These are phyloP conservation scores for Ceratocystis diversiconidia DNA, from an alignment of 2,329 filamentous ascomycete species.

Conservation along the genomic window DNA sequence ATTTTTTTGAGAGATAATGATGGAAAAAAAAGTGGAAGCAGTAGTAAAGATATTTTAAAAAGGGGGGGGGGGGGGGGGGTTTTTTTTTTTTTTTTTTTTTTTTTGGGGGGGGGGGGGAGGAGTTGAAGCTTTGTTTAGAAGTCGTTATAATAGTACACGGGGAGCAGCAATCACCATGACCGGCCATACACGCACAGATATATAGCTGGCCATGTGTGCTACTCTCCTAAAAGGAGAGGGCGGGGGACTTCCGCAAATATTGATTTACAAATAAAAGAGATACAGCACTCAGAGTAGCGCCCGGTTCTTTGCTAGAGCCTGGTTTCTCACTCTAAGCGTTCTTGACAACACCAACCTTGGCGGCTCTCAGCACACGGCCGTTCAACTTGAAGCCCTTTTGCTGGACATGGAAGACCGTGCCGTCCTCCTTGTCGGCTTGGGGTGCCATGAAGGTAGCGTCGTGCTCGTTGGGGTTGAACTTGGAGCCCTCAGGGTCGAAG, in stretches of 20 bases:
- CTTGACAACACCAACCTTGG: slow-evolving; percentile 94
- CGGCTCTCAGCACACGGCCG: slow-evolving; percentile 73
- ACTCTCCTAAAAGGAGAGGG: not conserved
- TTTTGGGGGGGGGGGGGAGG: too few species aligned
- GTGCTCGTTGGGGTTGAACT: slow-evolving; percentile 92
- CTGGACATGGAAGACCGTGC: slow-evolving; percentile 80
- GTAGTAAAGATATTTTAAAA: too few species aligned
- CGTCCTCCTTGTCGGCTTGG: slow-evolving; percentile 74
- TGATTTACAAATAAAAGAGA: not conserved
- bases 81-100: too few species aligned
- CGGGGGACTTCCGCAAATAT: too few species aligned
- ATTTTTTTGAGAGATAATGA: too few species aligned
- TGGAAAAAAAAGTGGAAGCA: too few species aligned
- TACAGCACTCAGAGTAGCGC: not conserved
- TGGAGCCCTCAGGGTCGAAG: slow-evolving; percentile 68
- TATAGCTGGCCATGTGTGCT: not conserved
- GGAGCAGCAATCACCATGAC: not conserved
- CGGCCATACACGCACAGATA: not conserved
- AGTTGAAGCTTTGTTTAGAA: not conserved
- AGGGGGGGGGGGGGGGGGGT: too few species aligned
- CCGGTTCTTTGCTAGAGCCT: not conserved
- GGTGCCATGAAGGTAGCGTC: slow-evolving; percentile 94
- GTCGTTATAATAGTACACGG: slow-evolving; percentile 19
- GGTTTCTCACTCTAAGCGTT: slow-evolving; percentile 37
- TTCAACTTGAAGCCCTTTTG: slow-evolving; percentile 94